A percentile compares a stretch with the other conserved stretches of the same genome.
phyloP scores from a whole-genome alignment of 1,284 basidiomycete genomes.

The Pseudozyma thailandica region DNA sequence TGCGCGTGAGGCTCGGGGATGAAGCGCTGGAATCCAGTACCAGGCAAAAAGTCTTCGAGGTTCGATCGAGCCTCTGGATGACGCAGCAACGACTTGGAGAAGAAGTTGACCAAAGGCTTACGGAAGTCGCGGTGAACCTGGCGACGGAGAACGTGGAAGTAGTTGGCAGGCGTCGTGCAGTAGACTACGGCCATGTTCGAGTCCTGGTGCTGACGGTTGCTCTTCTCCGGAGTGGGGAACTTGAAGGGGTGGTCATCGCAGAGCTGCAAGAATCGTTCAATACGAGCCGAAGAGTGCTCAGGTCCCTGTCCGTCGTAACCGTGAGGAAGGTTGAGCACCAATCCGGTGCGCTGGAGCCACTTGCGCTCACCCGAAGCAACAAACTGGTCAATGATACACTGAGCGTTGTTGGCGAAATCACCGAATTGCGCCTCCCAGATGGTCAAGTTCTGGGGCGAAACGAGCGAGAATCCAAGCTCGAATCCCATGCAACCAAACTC shows the following conservation, averaged over 20 bases:
- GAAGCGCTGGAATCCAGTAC: conserved; percentile 92
- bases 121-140: conserved; percentile 68
- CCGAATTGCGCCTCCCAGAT: conserved; percentile 99
- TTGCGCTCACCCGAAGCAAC: conserved; percentile 97
- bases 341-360: conserved; percentile 93
- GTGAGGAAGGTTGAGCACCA: conserved; percentile 87
- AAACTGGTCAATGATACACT: conserved; percentile 99
- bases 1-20: conserved; percentile 82
- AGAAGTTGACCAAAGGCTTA: conserved; percentile 79
- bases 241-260: conserved; percentile 96
- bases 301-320: conserved; percentile 99
- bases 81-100: conserved; percentile 93
- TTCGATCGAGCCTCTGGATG: conserved; percentile 90
- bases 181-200: conserved; percentile 99
- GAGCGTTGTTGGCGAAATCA: conserved; percentile 83
- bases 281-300: conserved; percentile 94
- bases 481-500: conserved; percentile 96
- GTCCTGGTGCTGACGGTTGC: conserved; percentile 96
- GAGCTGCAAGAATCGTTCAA: conserved; percentile 96
- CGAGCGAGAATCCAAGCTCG: conserved; percentile 97
- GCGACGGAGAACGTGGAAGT: conserved; percentile 68
- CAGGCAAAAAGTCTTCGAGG: conserved; percentile 86
- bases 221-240: conserved; percentile 88
- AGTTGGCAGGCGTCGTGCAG: conserved; percentile 74
- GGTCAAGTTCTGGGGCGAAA: conserved; percentile 90